These are phyloP conservation scores for Populus trichocarpa DNA, from an alignment of 441 rosid species.

Conservation along the genomic window DNA sequence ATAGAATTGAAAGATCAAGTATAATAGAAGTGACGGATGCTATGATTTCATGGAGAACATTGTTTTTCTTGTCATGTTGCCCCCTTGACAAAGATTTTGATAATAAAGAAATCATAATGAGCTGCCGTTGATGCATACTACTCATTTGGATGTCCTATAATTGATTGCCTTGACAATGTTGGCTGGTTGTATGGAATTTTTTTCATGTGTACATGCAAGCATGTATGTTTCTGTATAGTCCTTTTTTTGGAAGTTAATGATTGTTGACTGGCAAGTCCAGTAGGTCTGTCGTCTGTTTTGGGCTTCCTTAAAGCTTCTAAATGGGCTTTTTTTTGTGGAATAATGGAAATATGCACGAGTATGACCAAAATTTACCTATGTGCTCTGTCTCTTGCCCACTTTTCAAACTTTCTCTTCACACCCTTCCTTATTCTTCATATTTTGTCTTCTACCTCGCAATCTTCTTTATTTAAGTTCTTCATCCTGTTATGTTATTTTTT, in stretches of 20 bases:
- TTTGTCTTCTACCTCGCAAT: background rate
- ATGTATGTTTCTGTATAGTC: background rate
- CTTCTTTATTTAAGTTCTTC: background rate
- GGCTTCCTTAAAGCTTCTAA: background rate
- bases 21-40: background rate
- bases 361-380: background rate
- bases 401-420: background rate
- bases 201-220: background rate
- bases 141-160: background rate
- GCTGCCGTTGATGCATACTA: background rate
- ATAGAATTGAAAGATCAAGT: background rate
- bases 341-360: background rate
- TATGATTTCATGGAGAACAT: background rate
- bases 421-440: background rate
- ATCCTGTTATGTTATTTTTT: background rate
- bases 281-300: background rate
- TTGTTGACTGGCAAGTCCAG: background rate
- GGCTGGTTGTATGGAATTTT: background rate
- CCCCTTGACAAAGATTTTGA: background rate
- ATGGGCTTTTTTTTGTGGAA: background rate
- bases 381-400: background rate
- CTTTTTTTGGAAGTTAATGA: background rate
- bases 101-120: background rate
- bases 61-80: background rate
- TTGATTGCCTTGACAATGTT: background rate